phyloP scores from a whole-genome alignment of 2,329 filamentous ascomycete genomes.

The Aspergillus ustus region DNA sequence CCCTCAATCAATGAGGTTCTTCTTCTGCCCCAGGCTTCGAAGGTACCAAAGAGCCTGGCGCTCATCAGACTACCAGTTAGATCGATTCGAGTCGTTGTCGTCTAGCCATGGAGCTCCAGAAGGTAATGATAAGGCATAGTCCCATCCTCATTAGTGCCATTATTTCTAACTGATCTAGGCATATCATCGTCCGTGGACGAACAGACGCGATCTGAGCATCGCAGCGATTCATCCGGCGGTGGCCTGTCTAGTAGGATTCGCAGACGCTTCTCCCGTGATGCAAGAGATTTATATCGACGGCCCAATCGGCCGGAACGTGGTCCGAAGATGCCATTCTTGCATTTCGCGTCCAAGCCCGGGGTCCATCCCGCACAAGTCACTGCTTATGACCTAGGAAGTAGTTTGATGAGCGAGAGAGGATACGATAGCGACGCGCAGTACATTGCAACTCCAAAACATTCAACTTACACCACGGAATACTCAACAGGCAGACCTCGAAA shows the following conservation, averaged over 20 bases:
- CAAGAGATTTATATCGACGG: conserved; percentile 23
- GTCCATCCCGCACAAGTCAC: conserved; percentile 9
- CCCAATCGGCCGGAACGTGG: conserved; percentile 22
- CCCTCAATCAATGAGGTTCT: conserved; percentile 29
- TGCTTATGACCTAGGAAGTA: conserved; percentile 35
- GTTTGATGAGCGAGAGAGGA: conserved; percentile 42
- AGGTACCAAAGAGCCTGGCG: conserved; percentile 23
- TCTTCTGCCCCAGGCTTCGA: conserved; percentile 33
- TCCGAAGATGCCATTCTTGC: conserved; percentile 23
- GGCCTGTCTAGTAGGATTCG: conserved; percentile 37
- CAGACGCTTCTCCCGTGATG: conserved; percentile 39
- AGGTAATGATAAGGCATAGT: conserved; percentile 20
- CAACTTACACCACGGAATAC: conserved; percentile 21
- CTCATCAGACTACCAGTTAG: conserved; percentile 22
- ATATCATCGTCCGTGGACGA: conserved; percentile 17
- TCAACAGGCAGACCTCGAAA: conserved; percentile 14
- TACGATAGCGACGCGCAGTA: conserved; percentile 50
- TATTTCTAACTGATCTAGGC: conserved; percentile 12
- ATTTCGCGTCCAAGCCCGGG: conserved; percentile 27
- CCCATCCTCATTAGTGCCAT: neutral
- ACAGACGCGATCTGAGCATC: conserved; percentile 1
- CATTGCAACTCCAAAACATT: conserved; percentile 40
- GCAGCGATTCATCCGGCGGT: conserved; percentile 24
- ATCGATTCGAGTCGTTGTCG: conserved; percentile 1
- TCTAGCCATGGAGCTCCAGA: conserved; percentile 9